phyloP scores from a whole-genome alignment of 768 basidiomycete genomes.

The Russula dissimulans region DNA sequence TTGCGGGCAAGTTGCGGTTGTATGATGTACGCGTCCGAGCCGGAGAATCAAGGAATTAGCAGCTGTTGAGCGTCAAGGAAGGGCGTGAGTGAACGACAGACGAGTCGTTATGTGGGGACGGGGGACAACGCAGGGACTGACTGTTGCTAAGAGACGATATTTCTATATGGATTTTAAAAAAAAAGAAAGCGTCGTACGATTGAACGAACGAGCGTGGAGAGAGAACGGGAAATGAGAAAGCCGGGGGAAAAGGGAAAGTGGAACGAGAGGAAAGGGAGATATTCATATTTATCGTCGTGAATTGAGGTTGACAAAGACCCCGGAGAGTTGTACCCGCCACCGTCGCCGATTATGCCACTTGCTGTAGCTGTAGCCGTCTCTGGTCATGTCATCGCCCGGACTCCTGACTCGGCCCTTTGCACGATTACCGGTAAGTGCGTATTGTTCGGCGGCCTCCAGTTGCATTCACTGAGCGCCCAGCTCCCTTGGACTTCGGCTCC shows the following conservation, averaged over 20 bases:
- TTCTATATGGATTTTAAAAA: constrained; percentile 1
- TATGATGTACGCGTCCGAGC: neutral
- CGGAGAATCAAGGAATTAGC: constrained; percentile 3
- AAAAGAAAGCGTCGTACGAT: constrained; percentile 3
- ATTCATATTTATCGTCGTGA: constrained; percentile 12
- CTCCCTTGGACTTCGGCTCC: neutral
- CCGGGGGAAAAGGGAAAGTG: constrained; percentile 2
- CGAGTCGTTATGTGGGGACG: neutral
- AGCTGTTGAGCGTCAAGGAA: neutral
- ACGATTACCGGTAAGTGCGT: constrained; percentile 3
- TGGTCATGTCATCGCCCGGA: too few species aligned
- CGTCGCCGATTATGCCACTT: constrained; percentile 13
- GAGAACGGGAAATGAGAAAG: constrained; percentile 1
- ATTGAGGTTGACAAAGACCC: constrained; percentile 15
- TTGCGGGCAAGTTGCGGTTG: constrained; percentile 20
- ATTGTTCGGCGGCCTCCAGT: constrained; percentile 7
- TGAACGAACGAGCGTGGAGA: constrained; percentile 1
- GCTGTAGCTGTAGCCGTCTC: too few species aligned
- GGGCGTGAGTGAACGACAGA: neutral
- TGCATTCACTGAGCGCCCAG: too few species aligned
- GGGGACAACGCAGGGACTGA: neutral
- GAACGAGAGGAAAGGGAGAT: neutral
- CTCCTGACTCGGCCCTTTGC: neutral
- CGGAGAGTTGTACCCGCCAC: constrained; percentile 1
- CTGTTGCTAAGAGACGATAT: neutral